A percentile compares a stretch with the other conserved stretches of the same genome.
Conservation (phyloP, 83 land plant genomes). For the Picea abies region DNA sequence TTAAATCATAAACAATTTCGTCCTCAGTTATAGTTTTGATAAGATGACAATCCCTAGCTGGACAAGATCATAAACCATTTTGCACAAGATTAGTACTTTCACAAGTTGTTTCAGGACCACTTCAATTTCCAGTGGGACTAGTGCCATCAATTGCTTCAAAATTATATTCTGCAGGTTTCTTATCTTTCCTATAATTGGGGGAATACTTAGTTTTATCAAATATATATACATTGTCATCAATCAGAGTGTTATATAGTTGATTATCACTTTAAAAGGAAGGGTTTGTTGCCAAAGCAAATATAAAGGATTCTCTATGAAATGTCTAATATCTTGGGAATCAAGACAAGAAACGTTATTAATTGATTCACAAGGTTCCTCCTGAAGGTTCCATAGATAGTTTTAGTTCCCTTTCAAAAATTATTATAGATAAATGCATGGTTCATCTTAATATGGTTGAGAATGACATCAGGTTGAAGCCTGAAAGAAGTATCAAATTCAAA, state of each 20-base stretch:
- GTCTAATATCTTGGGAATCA: not conserved
- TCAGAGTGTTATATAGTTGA: not conserved
- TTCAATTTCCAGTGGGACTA: not conserved
- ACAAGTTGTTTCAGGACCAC: not conserved
- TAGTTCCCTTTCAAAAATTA: slow-evolving; percentile 4
- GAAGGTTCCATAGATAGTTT: slow-evolving; percentile 2
- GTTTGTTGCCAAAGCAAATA: not conserved
- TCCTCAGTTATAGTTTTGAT: not conserved
- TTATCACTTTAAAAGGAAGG: not conserved
- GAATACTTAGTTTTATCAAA: not conserved
- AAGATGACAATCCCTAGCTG: not conserved
- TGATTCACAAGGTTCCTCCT: not conserved
- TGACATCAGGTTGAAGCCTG: slow-evolving; percentile 1
- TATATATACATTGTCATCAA: slow-evolving; percentile 1
- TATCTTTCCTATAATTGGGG: not conserved
- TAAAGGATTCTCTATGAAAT: not conserved
- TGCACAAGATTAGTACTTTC: not conserved
- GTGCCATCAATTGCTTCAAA: not conserved
- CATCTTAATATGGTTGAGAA: not conserved
- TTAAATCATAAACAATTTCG: not conserved
- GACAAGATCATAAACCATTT: not conserved
- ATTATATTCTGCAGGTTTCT: not conserved
- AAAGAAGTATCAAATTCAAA: slow-evolving; percentile 6
- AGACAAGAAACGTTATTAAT: not conserved
- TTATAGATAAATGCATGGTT: not conserved